These are phyloP conservation scores for Ailanthus altissimus DNA, from an alignment of 345 rosid genomes.

Conservation along the genomic window DNA sequence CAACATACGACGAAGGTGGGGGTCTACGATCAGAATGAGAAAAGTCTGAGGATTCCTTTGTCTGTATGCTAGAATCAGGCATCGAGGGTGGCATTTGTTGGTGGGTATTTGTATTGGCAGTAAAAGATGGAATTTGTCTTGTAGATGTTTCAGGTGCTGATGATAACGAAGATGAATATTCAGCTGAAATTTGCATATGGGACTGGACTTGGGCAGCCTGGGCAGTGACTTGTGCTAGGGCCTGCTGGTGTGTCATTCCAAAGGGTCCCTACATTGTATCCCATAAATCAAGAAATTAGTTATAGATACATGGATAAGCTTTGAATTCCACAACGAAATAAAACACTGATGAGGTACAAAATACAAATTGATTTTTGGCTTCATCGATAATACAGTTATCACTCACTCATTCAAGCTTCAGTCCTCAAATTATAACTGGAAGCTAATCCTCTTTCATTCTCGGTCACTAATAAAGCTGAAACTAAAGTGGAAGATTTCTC, in stretches of 20 bases:
- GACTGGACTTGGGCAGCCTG: conserved; percentile 64
- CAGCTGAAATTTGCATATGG: conserved; percentile 35
- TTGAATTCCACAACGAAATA: not conserved
- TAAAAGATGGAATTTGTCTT: conserved; percentile 28
- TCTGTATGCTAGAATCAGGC: conserved; percentile 28
- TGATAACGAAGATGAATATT: conserved; percentile 33
- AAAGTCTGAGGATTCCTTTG: conserved; percentile 41
- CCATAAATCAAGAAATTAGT: conserved; percentile 15
- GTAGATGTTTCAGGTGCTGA: conserved; percentile 37
- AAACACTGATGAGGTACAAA: not conserved
- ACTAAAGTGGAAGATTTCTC: not conserved
- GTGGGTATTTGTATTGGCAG: conserved; percentile 22
- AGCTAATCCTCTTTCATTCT: not conserved
- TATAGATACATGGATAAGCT: not conserved
- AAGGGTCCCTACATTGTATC: conserved; percentile 54
- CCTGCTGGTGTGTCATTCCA: conserved; percentile 86
- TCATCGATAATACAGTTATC: not conserved
- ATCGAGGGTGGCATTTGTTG: conserved; percentile 34
- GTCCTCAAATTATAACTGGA: conserved; percentile 8
- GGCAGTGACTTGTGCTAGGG: conserved; percentile 77
- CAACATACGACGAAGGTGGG: conserved; percentile 39
- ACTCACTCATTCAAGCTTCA: not conserved
- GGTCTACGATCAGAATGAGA: conserved; percentile 43
- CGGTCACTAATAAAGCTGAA: not conserved
- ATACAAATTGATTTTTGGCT: not conserved